A percentile compares a stretch with the other conserved stretches of the same genome.
phyloP scores from a whole-genome alignment of 2,329 filamentous ascomycete species.

The Diplodia sapinea region DNA sequence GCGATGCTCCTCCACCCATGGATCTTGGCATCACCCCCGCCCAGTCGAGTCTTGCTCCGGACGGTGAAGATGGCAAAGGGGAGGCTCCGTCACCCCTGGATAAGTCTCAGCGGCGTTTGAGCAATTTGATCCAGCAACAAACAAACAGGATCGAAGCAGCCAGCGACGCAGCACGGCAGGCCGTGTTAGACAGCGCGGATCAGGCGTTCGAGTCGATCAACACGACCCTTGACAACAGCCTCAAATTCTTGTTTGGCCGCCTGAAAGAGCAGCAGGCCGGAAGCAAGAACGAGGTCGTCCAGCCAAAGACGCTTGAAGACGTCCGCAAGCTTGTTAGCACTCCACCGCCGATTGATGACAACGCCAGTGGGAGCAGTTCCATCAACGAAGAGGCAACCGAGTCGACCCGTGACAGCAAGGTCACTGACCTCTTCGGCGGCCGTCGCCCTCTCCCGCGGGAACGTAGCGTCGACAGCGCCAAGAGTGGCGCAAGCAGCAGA shows the following conservation, averaged over 20 bases:
- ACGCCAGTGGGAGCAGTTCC: constrained; percentile 59
- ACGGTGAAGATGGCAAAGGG: constrained; percentile 32
- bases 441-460: constrained; percentile 67
- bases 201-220: constrained; percentile 92
- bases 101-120: constrained; percentile 75
- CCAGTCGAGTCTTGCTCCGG: constrained; percentile 41
- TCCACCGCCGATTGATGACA: constrained; percentile 61
- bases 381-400: constrained; percentile 50
- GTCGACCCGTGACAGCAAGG: constrained; percentile 22
- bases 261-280: constrained; percentile 70
- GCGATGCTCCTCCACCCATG: constrained; percentile 50
- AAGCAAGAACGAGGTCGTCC: constrained; percentile 33
- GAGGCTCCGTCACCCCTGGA: constrained; percentile 43
- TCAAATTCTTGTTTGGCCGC: constrained; percentile 90
- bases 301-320: constrained; percentile 81
- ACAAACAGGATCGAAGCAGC: constrained; percentile 81
- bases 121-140: constrained; percentile 84
- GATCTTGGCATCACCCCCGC: constrained; percentile 47
- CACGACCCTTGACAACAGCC: constrained; percentile 86
- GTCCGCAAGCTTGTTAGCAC: constrained; percentile 86
- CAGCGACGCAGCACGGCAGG: constrained; percentile 75
- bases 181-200: constrained; percentile 79
- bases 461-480: constrained; percentile 74
- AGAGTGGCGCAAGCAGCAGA: constrained; percentile 67
- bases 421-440: constrained; percentile 74